These are phyloP conservation scores for Tarenaya hassleriana DNA, from an alignment of 345 rosid genomes.

Conservation along the genomic window DNA sequence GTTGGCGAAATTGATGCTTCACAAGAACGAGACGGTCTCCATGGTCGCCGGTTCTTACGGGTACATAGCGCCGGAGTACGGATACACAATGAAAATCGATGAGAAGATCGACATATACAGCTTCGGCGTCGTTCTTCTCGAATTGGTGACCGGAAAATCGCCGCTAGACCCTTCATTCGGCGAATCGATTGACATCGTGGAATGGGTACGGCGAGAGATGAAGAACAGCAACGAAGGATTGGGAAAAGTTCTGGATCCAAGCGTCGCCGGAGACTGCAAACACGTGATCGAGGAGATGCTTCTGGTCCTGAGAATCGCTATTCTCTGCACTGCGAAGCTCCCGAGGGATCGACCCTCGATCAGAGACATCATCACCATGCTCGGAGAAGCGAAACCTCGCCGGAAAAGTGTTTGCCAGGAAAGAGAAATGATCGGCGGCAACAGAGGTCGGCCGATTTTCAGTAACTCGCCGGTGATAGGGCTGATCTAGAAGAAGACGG, in stretches of 20 bases:
- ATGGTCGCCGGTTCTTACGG: conserved; percentile 95
- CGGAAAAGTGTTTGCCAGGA: conserved; percentile 63
- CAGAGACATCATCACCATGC: conserved; percentile 77
- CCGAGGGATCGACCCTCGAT: conserved; percentile 84
- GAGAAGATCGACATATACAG: conserved; percentile 92
- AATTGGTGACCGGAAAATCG: conserved; percentile 72
- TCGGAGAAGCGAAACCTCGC: conserved; percentile 80
- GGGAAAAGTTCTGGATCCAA: conserved; percentile 56
- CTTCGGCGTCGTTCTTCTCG: conserved; percentile 67
- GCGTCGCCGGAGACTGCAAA: conserved; percentile 73
- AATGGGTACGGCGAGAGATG: conserved; percentile 54
- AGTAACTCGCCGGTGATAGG: conserved; percentile 53
- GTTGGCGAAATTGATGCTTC: conserved; percentile 76
- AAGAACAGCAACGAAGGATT: conserved; percentile 43
- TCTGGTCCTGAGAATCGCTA: conserved; percentile 56
- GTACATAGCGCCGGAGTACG: conserved; percentile 90
- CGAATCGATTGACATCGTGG: conserved; percentile 60
- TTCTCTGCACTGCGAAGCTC: conserved; percentile 71
- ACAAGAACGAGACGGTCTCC: conserved; percentile 77
- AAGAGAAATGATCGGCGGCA: too few species aligned
- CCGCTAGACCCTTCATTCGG: conserved; percentile 77
- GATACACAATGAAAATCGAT: conserved; percentile 74
- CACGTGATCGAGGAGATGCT: conserved; percentile 85
- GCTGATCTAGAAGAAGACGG: conserved; percentile 33
- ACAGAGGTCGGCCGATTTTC: conserved; percentile 49